Evolutionary conservation across 257 asterid genomes (phyloP).

Genomic region (Solanum virginianum): DNA sequence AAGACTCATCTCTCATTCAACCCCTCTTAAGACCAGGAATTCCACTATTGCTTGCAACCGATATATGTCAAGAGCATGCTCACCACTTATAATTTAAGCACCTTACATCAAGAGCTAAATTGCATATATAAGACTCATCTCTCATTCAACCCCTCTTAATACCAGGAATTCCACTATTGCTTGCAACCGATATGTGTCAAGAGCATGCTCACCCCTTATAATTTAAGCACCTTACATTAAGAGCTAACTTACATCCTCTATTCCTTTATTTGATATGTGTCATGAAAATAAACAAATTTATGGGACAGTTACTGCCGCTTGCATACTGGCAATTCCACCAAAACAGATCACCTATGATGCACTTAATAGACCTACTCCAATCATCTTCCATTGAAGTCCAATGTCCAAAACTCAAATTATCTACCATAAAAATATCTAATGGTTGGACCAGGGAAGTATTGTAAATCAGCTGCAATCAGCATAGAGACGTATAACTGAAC

Average conservation of each 20-base stretch:
- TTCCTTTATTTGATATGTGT: background rate
- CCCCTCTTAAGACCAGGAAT: background rate
- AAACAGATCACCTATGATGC: background rate
- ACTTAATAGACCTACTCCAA: background rate
- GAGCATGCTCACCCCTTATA: too few species aligned
- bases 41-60: background rate
- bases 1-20: background rate
- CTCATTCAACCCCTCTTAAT: too few species aligned
- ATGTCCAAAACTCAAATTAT: background rate
- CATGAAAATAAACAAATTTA: background rate
- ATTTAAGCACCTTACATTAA: too few species aligned
- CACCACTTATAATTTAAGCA: background rate
- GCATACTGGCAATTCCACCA: background rate
- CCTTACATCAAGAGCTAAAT: background rate
- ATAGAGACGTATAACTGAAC: too few species aligned
- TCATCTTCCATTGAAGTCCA: background rate
- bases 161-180: too few species aligned
- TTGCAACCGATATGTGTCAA: too few species aligned
- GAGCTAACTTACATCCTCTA: background rate
- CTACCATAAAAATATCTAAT: background rate
- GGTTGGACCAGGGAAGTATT: background rate
- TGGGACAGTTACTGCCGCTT: background rate
- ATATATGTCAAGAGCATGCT: background rate
- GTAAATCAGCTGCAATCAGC: background rate
- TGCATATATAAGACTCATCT: too few species aligned